A percentile compares a stretch with the other conserved stretches of the same genome.
These are phyloP conservation scores for Mortierella sp. DNA, from an alignment of 371 early-diverging fungal genomes.

Conservation along the genomic window DNA sequence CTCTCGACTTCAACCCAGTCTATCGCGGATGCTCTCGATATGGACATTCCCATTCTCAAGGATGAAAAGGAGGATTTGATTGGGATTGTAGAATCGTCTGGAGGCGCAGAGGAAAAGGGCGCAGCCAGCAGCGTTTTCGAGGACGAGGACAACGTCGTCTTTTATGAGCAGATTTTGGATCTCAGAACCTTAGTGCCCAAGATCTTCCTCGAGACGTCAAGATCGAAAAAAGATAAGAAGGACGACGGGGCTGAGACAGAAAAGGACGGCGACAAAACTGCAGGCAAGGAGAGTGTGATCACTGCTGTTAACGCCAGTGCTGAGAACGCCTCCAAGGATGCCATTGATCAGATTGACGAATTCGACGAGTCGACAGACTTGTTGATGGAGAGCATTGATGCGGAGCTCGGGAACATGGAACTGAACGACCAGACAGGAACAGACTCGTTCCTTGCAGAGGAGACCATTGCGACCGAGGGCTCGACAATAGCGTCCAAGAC, in stretches of 20 bases:
- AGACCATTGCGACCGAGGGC: constrained; percentile 26
- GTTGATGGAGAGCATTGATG: constrained; percentile 44
- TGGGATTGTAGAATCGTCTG: constrained; percentile 42
- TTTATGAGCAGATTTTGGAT: constrained; percentile 88
- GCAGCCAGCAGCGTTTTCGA: constrained; percentile 82
- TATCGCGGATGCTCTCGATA: constrained; percentile 73
- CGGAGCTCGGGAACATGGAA: constrained; percentile 54
- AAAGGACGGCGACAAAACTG: constrained; percentile 42
- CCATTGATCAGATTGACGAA: constrained; percentile 37
- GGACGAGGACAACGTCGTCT: constrained; percentile 87
- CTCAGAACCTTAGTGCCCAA: constrained; percentile 83
- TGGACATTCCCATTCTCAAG: constrained; percentile 77
- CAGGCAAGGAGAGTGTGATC: constrained; percentile 33
- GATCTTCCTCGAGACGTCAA: constrained; percentile 74
- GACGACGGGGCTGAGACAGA: constrained; percentile 49
- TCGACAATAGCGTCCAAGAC: constrained; percentile 57
- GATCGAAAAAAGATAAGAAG: constrained; percentile 59
- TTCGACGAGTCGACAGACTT: constrained; percentile 44
- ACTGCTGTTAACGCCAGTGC: constrained; percentile 18
- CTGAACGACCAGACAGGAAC: constrained; percentile 41
- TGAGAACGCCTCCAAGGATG: constrained; percentile 32
- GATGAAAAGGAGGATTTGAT: constrained; percentile 39
- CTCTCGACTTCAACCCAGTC: constrained; percentile 44
- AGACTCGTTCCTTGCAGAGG: constrained; percentile 47
- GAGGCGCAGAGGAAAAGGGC: constrained; percentile 58